phyloP scores from a whole-genome alignment of 2,329 filamentous ascomycete genomes.

The Microsporum canis region DNA sequence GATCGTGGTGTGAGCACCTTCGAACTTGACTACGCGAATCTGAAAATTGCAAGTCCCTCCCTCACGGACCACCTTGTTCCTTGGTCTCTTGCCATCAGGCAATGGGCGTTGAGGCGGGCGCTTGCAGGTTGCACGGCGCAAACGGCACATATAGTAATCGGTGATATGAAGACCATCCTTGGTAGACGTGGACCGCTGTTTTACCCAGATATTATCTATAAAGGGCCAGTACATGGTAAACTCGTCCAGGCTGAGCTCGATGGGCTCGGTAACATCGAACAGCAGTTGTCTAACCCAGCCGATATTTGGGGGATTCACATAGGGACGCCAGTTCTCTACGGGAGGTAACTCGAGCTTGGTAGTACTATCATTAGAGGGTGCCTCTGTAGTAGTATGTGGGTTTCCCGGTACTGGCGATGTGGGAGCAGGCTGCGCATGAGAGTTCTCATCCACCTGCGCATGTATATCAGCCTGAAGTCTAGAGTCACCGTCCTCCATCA shows the following conservation, averaged over 20 bases:
- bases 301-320: slow-evolving; percentile 35
- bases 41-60: slow-evolving; percentile 38
- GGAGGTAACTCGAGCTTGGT: neutral
- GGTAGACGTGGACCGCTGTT: slow-evolving; percentile 33
- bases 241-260: slow-evolving; percentile 37
- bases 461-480: slow-evolving; percentile 15
- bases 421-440: neutral
- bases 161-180: slow-evolving; percentile 34
- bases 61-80: slow-evolving; percentile 36
- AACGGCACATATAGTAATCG: slow-evolving; percentile 39
- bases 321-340: slow-evolving; percentile 2
- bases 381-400: neutral
- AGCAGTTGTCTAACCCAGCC: slow-evolving; percentile 33
- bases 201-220: slow-evolving; percentile 42
- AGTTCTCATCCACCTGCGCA: slow-evolving; percentile 12
- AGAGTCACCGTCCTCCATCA: slow-evolving; percentile 12
- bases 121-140: slow-evolving; percentile 32
- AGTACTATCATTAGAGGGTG: neutral
- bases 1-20: slow-evolving; percentile 34
- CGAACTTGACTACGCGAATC: slow-evolving; percentile 37
- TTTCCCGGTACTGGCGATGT: neutral
- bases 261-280: slow-evolving; percentile 36
- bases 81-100: slow-evolving; percentile 36
- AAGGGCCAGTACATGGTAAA: slow-evolving; percentile 40
- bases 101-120: slow-evolving; percentile 30